Conservation (phyloP, 345 rosid genomes). For the Heritiera littoralis region DNA sequence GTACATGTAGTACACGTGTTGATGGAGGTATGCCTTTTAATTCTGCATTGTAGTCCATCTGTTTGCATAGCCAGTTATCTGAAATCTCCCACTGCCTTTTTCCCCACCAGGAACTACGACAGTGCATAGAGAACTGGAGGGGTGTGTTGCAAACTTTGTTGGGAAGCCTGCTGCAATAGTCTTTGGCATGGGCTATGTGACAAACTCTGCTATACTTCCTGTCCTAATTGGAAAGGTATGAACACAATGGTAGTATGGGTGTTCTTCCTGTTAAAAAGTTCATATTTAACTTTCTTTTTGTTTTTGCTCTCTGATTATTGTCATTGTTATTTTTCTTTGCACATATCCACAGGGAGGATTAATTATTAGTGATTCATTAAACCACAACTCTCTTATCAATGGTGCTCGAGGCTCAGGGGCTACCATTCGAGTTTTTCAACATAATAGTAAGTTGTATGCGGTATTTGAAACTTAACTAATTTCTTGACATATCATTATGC, state of each 20-base stretch:
- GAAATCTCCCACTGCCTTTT: neutral
- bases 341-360: conserved; percentile 64
- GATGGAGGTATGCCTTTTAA: conserved; percentile 67
- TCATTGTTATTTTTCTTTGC: conserved; percentile 18
- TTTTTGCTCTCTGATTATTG: conserved; percentile 10
- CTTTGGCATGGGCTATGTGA: conserved; percentile 86
- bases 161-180: conserved; percentile 92
- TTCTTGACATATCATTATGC: neutral
- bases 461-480: neutral
- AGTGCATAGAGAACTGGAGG: conserved; percentile 81
- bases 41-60: neutral
- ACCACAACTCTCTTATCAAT: conserved; percentile 92
- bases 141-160: conserved; percentile 75
- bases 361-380: conserved; percentile 90
- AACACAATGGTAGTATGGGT: neutral
- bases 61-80: neutral
- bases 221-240: conserved; percentile 83
- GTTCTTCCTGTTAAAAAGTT: conserved; percentile 5
- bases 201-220: conserved; percentile 89
- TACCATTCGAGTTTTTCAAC: conserved; percentile 89
- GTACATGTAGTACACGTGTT: conserved; percentile 85
- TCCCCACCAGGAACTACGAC: conserved; percentile 64
- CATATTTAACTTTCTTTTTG: neutral
- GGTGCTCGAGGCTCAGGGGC: conserved; percentile 99
- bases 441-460: conserved; percentile 65